phyloP scores from a whole-genome alignment of 1,284 basidiomycete species.

The Golubevia sp. region DNA sequence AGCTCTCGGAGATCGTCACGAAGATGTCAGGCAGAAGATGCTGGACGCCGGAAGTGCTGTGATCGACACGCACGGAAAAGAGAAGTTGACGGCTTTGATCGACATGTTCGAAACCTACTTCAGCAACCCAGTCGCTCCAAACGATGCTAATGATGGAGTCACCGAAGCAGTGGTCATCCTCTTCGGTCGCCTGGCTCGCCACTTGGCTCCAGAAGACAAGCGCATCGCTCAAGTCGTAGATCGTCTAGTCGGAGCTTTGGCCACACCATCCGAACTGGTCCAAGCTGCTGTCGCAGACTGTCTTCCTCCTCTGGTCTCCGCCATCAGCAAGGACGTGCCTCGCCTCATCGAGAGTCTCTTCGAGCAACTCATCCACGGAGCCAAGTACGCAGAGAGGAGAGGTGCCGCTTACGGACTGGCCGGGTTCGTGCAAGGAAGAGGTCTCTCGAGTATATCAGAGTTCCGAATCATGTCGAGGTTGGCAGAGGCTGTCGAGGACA shows the following conservation, averaged over 20 bases:
- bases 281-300: slow-evolving; percentile 92
- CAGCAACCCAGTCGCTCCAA: slow-evolving; percentile 59
- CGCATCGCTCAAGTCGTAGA: slow-evolving; percentile 71
- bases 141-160: slow-evolving; percentile 63
- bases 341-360: slow-evolving; percentile 73
- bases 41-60: slow-evolving; percentile 80
- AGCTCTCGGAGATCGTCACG: slow-evolving; percentile 82
- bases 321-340: slow-evolving; percentile 68
- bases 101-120: slow-evolving; percentile 83
- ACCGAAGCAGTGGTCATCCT: slow-evolving; percentile 94
- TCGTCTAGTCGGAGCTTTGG: slow-evolving; percentile 85
- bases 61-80: slow-evolving; percentile 81
- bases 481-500: slow-evolving; percentile 81
- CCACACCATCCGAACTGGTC: slow-evolving; percentile 94
- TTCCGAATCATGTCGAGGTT: slow-evolving; percentile 78
- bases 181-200: slow-evolving; percentile 88
- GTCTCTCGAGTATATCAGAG: slow-evolving; percentile 82
- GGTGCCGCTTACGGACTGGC: slow-evolving; percentile 96
- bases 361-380: slow-evolving; percentile 65
- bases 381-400: slow-evolving; percentile 87
- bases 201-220: slow-evolving; percentile 68
- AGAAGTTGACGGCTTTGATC: slow-evolving; percentile 77
- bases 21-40: slow-evolving; percentile 84
- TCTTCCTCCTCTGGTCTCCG: slow-evolving; percentile 80
- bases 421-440: slow-evolving; percentile 86